Base-by-base conservation (phyloP, 768 basidiomycete genomes). In the Pulveroboletus sp. region DNA sequence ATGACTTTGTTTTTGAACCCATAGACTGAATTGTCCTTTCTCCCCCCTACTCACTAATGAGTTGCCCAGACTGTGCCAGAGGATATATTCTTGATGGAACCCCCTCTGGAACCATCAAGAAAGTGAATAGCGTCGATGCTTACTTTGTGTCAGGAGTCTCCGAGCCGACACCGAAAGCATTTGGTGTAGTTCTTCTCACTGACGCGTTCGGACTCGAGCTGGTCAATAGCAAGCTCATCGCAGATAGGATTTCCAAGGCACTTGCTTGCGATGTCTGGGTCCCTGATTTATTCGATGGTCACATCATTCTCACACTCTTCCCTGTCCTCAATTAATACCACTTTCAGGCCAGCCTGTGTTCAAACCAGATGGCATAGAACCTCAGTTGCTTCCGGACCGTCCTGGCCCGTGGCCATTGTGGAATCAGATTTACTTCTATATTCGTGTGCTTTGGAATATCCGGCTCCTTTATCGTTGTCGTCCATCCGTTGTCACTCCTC, bases 231-330 rank as follows among this genome's bases (percentile, higher is more conserved):
- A 81, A 79, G 56, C 71, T 86, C 49, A 67, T 83, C 6, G 81
- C 82, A 2, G 82, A 84, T 62, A 66, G 70, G 26, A 59, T 82
- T 21, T 72, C 81, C 8, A 65, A 73, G 49, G 57, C 65, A 15
- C 57, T 83, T 27, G 65, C 69, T 15, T 79, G 81, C 53, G 83
- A 84, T 56, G 81, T 83, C 15, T 84, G 79, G 76, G 71, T 81
- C 15, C 83, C 82, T 8, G 81, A 85, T 64, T 62, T 80, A 42
- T 84, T 83, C 56, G 61, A 70, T 52, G 83, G 82, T 78, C 46
- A 40, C 68, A 58, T 32, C 47, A 15, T 42, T 31, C 4, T 36
- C 17, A 14, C 36, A 13, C 21, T 21, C 3, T 4, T 7, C 11
- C 17, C 13, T 11, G 28, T 8, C 37, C 18, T 27, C 24, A 18